A percentile compares a stretch with the other conserved stretches of the same genome.
phyloP scores from a whole-genome alignment of 495 filamentous ascomycete species.

The Tuber microsphaerosporum region DNA sequence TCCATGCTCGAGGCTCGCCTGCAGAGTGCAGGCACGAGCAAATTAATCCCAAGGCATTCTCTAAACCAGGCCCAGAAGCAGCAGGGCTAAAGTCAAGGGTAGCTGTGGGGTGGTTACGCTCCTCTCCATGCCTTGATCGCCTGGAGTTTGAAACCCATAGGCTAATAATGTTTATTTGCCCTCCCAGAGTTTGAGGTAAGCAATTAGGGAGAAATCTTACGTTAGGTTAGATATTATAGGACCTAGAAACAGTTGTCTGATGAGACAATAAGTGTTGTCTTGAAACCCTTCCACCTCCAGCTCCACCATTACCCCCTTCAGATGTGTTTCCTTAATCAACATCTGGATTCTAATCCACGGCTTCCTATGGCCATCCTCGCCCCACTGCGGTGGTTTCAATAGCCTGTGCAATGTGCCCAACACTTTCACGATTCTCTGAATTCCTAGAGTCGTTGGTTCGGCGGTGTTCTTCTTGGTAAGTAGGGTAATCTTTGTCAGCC shows the following conservation, averaged over 20 bases:
- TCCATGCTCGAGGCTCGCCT: neutral
- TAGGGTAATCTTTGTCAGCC: neutral
- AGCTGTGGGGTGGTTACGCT: neutral
- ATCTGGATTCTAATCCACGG: neutral
- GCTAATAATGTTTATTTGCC: neutral
- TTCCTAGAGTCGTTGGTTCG: neutral
- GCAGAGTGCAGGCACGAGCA: neutral
- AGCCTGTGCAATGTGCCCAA: neutral
- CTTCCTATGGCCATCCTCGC: neutral
- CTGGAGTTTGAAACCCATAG: neutral
- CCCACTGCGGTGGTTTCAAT: neutral
- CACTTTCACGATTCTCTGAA: neutral
- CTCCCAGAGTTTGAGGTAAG: neutral
- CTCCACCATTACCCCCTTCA: neutral
- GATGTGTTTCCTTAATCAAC: neutral
- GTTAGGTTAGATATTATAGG: neutral
- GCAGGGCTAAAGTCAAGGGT: neutral
- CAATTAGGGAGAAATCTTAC: neutral
- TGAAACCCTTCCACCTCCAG: neutral
- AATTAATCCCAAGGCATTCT: neutral
- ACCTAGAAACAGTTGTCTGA: neutral
- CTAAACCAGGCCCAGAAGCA: neutral
- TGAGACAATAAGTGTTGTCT: neutral
- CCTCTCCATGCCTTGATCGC: neutral
- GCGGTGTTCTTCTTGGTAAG: neutral